A percentile compares a stretch with the other conserved stretches of the same genome.
phyloP scores from a whole-genome alignment of 1,284 basidiomycete species.

The Rhodotorula mucilaginosa region DNA sequence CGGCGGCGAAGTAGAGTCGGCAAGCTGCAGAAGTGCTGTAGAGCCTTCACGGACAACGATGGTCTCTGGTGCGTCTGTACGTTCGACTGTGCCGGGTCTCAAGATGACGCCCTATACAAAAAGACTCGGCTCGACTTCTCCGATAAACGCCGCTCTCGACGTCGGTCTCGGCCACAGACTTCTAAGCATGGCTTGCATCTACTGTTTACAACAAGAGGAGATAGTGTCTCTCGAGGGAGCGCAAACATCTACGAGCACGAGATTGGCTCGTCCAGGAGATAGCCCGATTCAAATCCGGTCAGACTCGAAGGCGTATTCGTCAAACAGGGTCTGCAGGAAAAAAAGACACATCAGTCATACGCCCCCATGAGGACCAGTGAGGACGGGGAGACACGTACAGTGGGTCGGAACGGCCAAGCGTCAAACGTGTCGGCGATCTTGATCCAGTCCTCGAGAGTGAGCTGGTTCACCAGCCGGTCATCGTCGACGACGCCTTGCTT shows the following conservation, averaged over 20 bases:
- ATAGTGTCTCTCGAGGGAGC: too few species aligned
- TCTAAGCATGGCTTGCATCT: background rate
- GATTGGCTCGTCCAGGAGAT: background rate
- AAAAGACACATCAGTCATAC: too few species aligned
- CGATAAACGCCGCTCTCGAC: too few species aligned
- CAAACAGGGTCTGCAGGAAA: constrained; percentile 1
- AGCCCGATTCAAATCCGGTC: constrained; percentile 2
- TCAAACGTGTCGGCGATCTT: constrained; percentile 32
- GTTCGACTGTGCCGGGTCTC: too few species aligned
- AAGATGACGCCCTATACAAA: too few species aligned
- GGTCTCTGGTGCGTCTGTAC: too few species aligned
- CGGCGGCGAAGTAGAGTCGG: too few species aligned
- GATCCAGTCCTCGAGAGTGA: constrained; percentile 31
- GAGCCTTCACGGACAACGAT: too few species aligned
- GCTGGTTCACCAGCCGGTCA: constrained; percentile 18
- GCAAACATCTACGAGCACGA: background rate
- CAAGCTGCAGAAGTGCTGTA: too few species aligned
- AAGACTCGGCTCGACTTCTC: too few species aligned
- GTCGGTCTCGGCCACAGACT: too few species aligned
- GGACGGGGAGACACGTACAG: background rate
- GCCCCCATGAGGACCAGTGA: background rate
- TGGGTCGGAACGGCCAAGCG: constrained; percentile 36
- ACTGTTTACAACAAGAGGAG: background rate
- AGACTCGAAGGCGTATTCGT: constrained; percentile 1
- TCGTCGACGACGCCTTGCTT: constrained; percentile 13